Evolutionary conservation across 768 basidiomycete genomes (phyloP).

Genomic region (Trametes coccinea): DNA sequence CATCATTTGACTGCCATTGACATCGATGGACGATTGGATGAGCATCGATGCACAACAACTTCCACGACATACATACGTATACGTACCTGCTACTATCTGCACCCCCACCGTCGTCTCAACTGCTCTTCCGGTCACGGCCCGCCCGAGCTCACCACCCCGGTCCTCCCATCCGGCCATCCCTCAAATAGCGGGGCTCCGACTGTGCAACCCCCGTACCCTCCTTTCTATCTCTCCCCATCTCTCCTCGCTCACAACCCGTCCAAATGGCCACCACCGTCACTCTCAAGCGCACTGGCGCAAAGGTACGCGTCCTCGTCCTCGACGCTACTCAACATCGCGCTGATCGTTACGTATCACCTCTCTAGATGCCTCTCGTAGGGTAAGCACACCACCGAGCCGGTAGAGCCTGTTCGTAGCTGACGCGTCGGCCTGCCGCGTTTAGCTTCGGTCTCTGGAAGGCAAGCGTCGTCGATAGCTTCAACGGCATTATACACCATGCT

Average conservation of each 20-base stretch:
- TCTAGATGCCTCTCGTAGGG: conserved; percentile 73
- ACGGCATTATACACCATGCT: neutral
- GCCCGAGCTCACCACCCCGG: conserved; percentile 1
- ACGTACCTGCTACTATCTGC: too few relatives aligned
- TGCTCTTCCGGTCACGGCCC: conserved; percentile 2
- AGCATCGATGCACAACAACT: conserved; percentile 4
- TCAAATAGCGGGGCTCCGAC: conserved; percentile 15
- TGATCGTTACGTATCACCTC: neutral
- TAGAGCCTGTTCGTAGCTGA: conserved; percentile 1
- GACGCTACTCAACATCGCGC: neutral
- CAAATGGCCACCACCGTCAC: conserved; percentile 50
- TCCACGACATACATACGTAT: neutral
- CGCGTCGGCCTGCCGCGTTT: neutral
- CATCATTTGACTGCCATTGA: conserved; percentile 10
- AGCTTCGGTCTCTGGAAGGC: conserved; percentile 79
- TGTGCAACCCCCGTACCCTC: conserved; percentile 14
- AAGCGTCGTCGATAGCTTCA: conserved; percentile 11
- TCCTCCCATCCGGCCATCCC: neutral
- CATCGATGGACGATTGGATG: conserved; percentile 23
- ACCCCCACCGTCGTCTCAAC: neutral
- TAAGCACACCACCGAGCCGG: conserved; percentile 35
- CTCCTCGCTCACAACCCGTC: conserved; percentile 17
- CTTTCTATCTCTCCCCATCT: conserved; percentile 12
- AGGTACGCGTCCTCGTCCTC: conserved; percentile 39
- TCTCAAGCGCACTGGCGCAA: conserved; percentile 60